Evolutionary conservation across 305 asterid species (phyloP).

Genomic region (Fraxinus sp.): DNA sequence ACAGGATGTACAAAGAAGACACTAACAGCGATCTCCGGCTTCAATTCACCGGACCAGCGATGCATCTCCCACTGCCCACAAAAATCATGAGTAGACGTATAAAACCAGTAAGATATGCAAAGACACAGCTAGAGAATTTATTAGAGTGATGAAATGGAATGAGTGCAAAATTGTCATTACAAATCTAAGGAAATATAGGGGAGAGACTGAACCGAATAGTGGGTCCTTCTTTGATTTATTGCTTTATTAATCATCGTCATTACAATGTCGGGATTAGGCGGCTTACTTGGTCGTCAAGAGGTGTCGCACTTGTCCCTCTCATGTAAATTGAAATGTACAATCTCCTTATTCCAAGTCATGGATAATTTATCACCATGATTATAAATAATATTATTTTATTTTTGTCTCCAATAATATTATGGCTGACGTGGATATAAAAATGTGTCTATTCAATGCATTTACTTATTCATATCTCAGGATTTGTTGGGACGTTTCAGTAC

Average conservation of each 20-base stretch:
- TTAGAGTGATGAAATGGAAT: background rate
- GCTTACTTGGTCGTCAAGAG: too few relatives aligned
- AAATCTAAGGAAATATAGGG: background rate
- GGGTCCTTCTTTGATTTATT: background rate
- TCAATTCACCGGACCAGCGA: slow-evolving; percentile 43
- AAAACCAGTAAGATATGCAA: background rate
- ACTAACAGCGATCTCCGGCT: slow-evolving; percentile 40
- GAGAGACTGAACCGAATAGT: slow-evolving; percentile 1
- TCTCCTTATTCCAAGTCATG: too few relatives aligned
- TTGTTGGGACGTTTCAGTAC: too few relatives aligned
- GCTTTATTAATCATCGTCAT: background rate
- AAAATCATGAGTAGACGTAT: background rate
- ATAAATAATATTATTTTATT: too few relatives aligned
- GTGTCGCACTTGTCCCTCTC: too few relatives aligned
- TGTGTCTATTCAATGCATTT: too few relatives aligned
- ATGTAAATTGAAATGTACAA: too few relatives aligned
- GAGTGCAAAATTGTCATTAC: background rate
- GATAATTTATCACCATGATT: too few relatives aligned
- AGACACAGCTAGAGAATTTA: background rate
- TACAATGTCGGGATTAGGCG: too few relatives aligned
- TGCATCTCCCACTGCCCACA: slow-evolving; percentile 30
- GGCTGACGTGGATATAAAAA: too few relatives aligned
- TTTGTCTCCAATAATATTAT: too few relatives aligned
- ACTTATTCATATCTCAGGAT: too few relatives aligned
- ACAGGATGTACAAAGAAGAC: background rate